Percentiles rank a stretch among this genome's conserved stretches.
Conservation (phyloP, 768 basidiomycete species). For the Filobasidium floriforme region DNA sequence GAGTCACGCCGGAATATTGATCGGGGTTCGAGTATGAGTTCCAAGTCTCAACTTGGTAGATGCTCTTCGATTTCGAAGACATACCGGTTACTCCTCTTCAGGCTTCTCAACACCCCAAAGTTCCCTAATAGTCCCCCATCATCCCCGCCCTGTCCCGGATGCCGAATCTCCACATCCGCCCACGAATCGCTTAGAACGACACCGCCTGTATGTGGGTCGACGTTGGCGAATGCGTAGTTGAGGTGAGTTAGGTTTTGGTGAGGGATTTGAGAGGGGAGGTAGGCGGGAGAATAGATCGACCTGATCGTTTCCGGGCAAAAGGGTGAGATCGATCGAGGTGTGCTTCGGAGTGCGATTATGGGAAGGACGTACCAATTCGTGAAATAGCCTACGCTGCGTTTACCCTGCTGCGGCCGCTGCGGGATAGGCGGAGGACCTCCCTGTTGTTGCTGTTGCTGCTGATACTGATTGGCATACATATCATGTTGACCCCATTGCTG, state of each 20-base stretch:
- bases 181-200: slow-evolving; percentile 81
- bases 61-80: slow-evolving; percentile 42
- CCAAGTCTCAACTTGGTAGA: not conserved
- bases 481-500: too few relatives aligned
- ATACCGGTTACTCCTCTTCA: not conserved
- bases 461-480: too few relatives aligned
- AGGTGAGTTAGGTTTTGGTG: slow-evolving; percentile 80
- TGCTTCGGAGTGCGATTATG: not conserved
- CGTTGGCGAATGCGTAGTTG: slow-evolving; percentile 86
- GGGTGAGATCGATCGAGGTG: not conserved
- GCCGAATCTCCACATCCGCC: slow-evolving; percentile 69
- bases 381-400: not conserved
- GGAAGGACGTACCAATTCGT: not conserved
- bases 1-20: not conserved
- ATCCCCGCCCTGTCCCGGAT: not conserved
- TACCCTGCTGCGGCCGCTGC: not conserved
- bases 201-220: slow-evolving; percentile 73
- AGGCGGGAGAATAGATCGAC: slow-evolving; percentile 95
- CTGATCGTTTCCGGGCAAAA: slow-evolving; percentile 38
- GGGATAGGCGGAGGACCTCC: too few relatives aligned
- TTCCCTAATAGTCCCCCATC: not conserved
- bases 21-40: not conserved
- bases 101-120: not conserved
- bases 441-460: too few relatives aligned
- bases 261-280: slow-evolving; percentile 76